Evolutionary conservation across 148 eudicot species (phyloP), one percentile per base, ranked within the genome.

Genomic region (Arctostaphylos glauca): DNA sequence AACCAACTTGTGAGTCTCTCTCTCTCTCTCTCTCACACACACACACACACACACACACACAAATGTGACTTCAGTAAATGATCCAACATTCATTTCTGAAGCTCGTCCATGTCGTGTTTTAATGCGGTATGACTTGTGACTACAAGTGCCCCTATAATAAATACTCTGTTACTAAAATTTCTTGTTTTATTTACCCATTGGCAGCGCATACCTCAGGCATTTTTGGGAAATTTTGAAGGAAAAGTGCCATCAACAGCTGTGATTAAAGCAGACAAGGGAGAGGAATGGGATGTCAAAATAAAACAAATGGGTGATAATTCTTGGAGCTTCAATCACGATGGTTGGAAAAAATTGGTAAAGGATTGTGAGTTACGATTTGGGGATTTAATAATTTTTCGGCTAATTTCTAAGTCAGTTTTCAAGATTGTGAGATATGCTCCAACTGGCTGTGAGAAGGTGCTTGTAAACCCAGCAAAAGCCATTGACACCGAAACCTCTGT

Each of bases 201-300:
- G 46, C 81, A 78, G 68, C 3, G 31, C 58, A 56, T 78, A 78
- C 81, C 81, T 23, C 52, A 52, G 19, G 81, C 68, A 18, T 78
- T 78, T 8, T 64, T 78, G 81, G 52, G 50, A 15, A 60, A 78
- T 5, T 41, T 23, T 6, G 31, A 3, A 18, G 53, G 38, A 2
- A 6, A 18, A 78, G 3, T 78, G 1, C 71, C 81, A 3, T 5
- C 10, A 78, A 58, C 6, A 2, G 46, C 48, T 41, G 2, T 55
- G 7, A 31, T 77, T 13, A 56, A 21, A 41, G 23, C 44, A 31
- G 1, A 55, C 13, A 13, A 5, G 3, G 67, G 80, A 48, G 66
- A 56, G 13, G 4, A 64, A 38, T 77, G 80, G 80, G 5, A 9
- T 15, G 80, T 77, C 7, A 31, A 54, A 54, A 44, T 77, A 55